Evolutionary conservation across 2,329 filamentous ascomycete species (phyloP).

Genomic region (Thielaviopsis euricoi): DNA sequence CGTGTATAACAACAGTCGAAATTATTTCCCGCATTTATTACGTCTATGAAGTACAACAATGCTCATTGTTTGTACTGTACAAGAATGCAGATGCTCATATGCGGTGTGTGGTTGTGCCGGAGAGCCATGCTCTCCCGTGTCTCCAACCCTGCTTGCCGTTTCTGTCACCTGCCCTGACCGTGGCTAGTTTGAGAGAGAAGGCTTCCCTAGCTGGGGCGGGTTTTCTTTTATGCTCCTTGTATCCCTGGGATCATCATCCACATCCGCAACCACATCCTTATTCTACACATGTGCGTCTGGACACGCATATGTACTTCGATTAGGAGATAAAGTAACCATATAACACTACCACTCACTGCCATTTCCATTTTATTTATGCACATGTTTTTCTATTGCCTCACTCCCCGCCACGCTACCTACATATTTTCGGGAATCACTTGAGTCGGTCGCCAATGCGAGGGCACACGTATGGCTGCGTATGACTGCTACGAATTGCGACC

Average conservation of each 20-base stretch:
- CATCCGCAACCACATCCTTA: background rate
- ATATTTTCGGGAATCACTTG: background rate
- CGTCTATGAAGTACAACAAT: too few relatives aligned
- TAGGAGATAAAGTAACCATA: background rate
- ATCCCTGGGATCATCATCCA: background rate
- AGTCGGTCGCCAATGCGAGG: background rate
- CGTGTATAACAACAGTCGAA: too few relatives aligned
- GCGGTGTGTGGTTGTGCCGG: background rate
- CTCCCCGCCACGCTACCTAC: background rate
- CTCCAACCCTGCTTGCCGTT: background rate
- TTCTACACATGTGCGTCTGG: background rate
- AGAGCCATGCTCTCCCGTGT: background rate
- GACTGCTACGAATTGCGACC: background rate
- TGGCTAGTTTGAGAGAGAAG: background rate
- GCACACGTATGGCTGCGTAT: background rate
- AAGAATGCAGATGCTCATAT: background rate
- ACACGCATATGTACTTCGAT: background rate
- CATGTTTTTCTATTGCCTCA: background rate
- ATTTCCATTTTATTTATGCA: background rate
- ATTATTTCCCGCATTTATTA: too few relatives aligned
- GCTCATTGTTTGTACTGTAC: background rate
- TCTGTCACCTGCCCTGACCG: constrained; percentile 1
- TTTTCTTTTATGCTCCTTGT: background rate
- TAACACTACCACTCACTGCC: too few relatives aligned
- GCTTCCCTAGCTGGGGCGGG: background rate